Base-by-base conservation (phyloP, 495 filamentous ascomycete genomes). In the Chlorociboria aeruginascens region DNA sequence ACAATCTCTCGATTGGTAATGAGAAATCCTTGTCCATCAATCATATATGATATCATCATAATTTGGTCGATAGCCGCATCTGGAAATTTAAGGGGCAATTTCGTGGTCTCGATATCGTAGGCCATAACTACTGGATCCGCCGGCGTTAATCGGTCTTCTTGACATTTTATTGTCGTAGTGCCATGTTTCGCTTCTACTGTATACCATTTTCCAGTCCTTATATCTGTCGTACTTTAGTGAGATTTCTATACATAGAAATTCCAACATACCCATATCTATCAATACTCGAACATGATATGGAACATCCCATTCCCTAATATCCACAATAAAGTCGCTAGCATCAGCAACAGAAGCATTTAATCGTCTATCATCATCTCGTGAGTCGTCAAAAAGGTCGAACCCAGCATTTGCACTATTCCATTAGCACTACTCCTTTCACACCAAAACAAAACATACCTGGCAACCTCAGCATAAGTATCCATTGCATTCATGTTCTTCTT, bases 1-100 rank as follows among this genome's bases (percentile, higher is more conserved):
- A 99, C 87, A 48, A 99, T 93, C 64, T 97, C 90, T 52, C 93
- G 78, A 62, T 99, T 99, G 6, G 93, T 99, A 61, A 99, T 96
- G 6, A 99, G 68, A 61, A 99, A 97, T 11, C 92, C 92, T 66
- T 95, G 90, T 1, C 93, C 92, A 57, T 99, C 92, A 53, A 99
- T 97, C 92, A 99, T 99, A 67, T 97, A 99, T 12, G 93, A 97
- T 56, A 99, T 93, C 92, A 99, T 99, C 90, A 99, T 99, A 55
- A 99, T 82, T 65, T 95, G 92, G 66, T 99, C 92, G 53, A 95
- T 81, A 2, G 86, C 73, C 0, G 92, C 82, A 61, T 97, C 93
- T n/a, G 92, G 92, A 60, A 99, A 99, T 63, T 99, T 99, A 41
- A 99, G 70, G 11, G 92, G 92, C 32, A 94, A 71, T 56, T 99